These are phyloP conservation scores for Chrysophaeum taylorii DNA, from an alignment of 352 stramenopile species.

Conservation along the genomic window DNA sequence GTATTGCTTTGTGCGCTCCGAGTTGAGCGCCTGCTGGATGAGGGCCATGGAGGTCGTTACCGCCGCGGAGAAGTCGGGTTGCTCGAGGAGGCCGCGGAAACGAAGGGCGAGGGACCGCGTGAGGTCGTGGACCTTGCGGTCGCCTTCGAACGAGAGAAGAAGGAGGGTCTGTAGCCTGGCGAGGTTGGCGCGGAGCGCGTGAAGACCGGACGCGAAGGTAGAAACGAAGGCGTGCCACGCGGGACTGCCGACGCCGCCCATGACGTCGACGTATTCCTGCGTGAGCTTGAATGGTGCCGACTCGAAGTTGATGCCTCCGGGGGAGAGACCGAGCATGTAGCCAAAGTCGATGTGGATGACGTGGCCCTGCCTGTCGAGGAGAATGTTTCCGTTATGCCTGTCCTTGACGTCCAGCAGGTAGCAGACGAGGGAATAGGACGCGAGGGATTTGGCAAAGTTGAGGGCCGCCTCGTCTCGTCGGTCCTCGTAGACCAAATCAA, in stretches of 20 bases:
- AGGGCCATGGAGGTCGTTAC: constrained; percentile 44
- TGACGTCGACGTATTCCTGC: constrained; percentile 82
- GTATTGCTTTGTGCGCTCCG: constrained; percentile 72
- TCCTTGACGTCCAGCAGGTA: constrained; percentile 84
- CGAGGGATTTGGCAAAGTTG: constrained; percentile 93
- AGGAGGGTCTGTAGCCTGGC: background rate
- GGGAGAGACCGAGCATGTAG: constrained; percentile 81
- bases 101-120: background rate
- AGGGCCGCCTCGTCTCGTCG: constrained; percentile 64
- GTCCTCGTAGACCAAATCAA: constrained; percentile 57
- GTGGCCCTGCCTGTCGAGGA: constrained; percentile 85
- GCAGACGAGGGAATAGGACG: constrained; percentile 83
- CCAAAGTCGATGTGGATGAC: constrained; percentile 97
- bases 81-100: background rate
- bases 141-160: background rate
- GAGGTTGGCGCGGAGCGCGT: background rate
- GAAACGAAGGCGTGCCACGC: background rate
- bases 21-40: constrained; percentile 72
- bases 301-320: constrained; percentile 80
- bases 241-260: background rate
- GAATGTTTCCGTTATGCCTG: constrained; percentile 92
- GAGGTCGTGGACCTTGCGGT: background rate
- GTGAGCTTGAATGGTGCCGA: constrained; percentile 98
- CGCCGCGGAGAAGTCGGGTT: background rate
- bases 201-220: background rate